phyloP scores from a whole-genome alignment of 2,329 filamentous ascomycete genomes.

The Scytalidium sp. region DNA sequence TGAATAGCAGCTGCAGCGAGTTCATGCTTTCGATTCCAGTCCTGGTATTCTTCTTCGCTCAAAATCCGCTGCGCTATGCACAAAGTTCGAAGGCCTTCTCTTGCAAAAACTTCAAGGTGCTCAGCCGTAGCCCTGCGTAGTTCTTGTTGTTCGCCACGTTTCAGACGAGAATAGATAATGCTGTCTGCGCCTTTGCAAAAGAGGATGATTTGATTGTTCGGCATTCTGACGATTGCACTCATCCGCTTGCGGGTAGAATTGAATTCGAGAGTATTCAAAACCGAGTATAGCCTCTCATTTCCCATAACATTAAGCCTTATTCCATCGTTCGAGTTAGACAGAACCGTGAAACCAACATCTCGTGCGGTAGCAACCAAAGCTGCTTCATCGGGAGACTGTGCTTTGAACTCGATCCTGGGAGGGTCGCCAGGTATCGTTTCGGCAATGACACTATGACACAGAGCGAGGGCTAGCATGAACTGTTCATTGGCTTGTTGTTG shows the following conservation, averaged over 20 bases:
- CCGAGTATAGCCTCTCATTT: constrained; percentile 77
- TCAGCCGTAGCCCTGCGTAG: constrained; percentile 82
- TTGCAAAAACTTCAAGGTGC: constrained; percentile 94
- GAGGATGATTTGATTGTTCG: constrained; percentile 80
- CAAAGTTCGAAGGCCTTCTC: constrained; percentile 90
- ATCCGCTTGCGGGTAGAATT: constrained; percentile 96
- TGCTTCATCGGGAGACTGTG: constrained; percentile 94
- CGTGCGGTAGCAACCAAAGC: constrained; percentile 91
- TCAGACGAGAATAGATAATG: constrained; percentile 90
- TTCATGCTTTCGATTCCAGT: constrained; percentile 86
- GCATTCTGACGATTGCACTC: constrained; percentile 96
- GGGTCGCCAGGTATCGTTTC: constrained; percentile 87
- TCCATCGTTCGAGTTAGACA: constrained; percentile 75
- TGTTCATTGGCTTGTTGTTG: constrained; percentile 77
- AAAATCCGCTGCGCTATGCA: constrained; percentile 87
- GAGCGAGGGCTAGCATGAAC: constrained; percentile 91
- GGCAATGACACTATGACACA: constrained; percentile 96
- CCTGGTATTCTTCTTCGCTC: constrained; percentile 75
- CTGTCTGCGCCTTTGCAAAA: constrained; percentile 98
- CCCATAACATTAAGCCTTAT: constrained; percentile 86
- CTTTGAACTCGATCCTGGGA: constrained; percentile 91
- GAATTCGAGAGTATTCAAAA: constrained; percentile 95
- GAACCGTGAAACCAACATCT: constrained; percentile 91
- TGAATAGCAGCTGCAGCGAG: constrained; percentile 78
- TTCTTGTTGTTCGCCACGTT: constrained; percentile 79